Percentiles rank a stretch among this genome's conserved stretches.
phyloP scores from a whole-genome alignment of 768 basidiomycete species.

The Collybia sp. region DNA sequence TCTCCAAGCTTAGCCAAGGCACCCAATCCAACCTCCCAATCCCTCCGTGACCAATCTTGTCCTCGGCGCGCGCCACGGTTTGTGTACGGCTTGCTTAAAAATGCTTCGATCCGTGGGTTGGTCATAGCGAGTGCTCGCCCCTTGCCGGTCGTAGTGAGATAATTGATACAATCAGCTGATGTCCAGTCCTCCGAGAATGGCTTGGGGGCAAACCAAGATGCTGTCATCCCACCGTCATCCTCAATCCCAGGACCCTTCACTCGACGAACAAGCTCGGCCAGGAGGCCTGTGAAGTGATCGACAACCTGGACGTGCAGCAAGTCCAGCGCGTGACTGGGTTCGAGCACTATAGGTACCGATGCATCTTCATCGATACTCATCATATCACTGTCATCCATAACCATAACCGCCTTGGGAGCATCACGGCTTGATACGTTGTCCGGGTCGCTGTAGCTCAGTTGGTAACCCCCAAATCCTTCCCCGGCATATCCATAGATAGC shows the following conservation, averaged over 20 bases:
- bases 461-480: slow-evolving; percentile 36
- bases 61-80: slow-evolving; percentile 57
- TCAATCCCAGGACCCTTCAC: slow-evolving; percentile 45
- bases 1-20: slow-evolving; percentile 44
- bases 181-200: slow-evolving; percentile 45
- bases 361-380: slow-evolving; percentile 64
- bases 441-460: slow-evolving; percentile 30
- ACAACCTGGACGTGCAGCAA: slow-evolving; percentile 64
- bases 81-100: slow-evolving; percentile 44
- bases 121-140: slow-evolving; percentile 19
- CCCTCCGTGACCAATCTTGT: slow-evolving; percentile 66
- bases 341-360: slow-evolving; percentile 25
- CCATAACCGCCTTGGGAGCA: slow-evolving; percentile 5
- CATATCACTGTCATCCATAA: slow-evolving; percentile 31
- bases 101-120: slow-evolving; percentile 46
- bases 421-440: slow-evolving; percentile 5
- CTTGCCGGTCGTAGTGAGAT: slow-evolving; percentile 34
- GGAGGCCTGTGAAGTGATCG: slow-evolving; percentile 60
- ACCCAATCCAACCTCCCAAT: slow-evolving; percentile 55
- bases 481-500: slow-evolving; percentile 35
- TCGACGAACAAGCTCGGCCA: slow-evolving; percentile 52
- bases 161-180: slow-evolving; percentile 51
- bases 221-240: slow-evolving; percentile 23
- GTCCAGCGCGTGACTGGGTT: slow-evolving; percentile 57
- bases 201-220: slow-evolving; percentile 55